Evolutionary conservation across 495 filamentous ascomycete genomes (phyloP), one percentile per base, ranked within the genome.

Genomic region (Xylaria palmicola): DNA sequence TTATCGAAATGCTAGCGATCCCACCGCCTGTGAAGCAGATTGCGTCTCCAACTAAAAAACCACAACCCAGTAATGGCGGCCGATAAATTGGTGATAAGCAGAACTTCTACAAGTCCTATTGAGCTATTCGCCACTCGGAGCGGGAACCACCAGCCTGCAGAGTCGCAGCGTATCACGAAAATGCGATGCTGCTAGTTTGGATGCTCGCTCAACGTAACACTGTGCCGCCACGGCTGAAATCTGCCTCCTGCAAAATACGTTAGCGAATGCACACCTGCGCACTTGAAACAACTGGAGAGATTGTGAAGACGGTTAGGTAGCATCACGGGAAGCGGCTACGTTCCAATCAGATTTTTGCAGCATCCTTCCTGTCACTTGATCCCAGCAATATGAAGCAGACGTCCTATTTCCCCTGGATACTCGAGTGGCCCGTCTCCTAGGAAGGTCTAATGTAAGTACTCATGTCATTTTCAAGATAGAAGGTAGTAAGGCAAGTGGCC

Each of bases 201-300:
- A 12, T 40, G 24, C 24, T 30, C 39, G 27, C 10, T 26, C 53
- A 19, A 56, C 5, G 53, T 56, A 4, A 39, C 19, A 56, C 37
- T 44, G 53, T 56, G 53, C 53, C 53, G 37, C 53, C 53, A 41
- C 24, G 44, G 53, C 53, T 56, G 53, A 34, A 41, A 44, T 43
- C 52, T 26, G 24, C 26, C 53, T 27, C 15, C 53, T 44, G 53
- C 53, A 40, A 17, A 19, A n/a, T 36, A 40, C 22, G 36, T 22
- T 39, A 54, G 34, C 17, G 50, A 53, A 37, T 53, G 50, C 50
- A 7, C 10, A 39, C 34, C 29, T 53, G 4, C 24, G 13, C 24
- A 53, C 50, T 39, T 54, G 51, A 54, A 54, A 54, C 51, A 40
- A 13, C n/a, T 22, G 7, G 3, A 22, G 7, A 54, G 22, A 24